Evolutionary conservation across 2,329 filamentous ascomycete genomes (phyloP).

Genomic region (Diaporthe australafricana): DNA sequence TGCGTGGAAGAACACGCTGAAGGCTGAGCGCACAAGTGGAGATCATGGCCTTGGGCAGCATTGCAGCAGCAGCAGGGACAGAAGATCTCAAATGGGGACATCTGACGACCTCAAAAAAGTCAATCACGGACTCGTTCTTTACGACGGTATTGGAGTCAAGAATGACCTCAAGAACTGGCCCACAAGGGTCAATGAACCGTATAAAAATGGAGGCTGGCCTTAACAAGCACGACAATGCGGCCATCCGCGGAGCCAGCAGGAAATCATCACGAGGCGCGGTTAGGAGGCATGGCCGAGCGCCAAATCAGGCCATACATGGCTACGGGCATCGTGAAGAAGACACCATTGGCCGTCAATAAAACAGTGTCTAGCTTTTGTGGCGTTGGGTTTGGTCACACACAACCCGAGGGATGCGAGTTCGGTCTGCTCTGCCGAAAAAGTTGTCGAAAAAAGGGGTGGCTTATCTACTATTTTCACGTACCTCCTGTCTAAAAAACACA

Average conservation of each 20-base stretch:
- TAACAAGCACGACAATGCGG: constrained; percentile 74
- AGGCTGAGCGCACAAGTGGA: constrained; percentile 79
- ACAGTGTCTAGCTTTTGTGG: too few relatives aligned
- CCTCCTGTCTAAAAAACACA: background rate
- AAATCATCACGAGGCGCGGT: constrained; percentile 82
- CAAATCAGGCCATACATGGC: constrained; percentile 60
- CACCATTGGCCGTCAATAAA: too few relatives aligned
- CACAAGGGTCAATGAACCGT: too few relatives aligned
- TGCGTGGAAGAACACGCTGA: constrained; percentile 77
- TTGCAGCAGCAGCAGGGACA: constrained; percentile 83
- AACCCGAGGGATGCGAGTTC: too few relatives aligned
- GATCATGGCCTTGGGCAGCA: constrained; percentile 80
- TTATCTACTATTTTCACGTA: background rate
- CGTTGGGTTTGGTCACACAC: too few relatives aligned
- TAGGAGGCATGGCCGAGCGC: constrained; percentile 84
- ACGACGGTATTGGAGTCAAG: too few relatives aligned
- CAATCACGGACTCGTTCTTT: too few relatives aligned
- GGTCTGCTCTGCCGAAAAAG: background rate
- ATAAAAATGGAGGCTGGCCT: constrained; percentile 76
- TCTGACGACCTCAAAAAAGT: too few relatives aligned
- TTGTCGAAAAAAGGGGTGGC: too few relatives aligned
- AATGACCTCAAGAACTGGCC: too few relatives aligned
- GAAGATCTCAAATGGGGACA: constrained; percentile 38
- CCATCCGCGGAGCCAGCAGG: constrained; percentile 81
- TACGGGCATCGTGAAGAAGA: too few relatives aligned